Evolutionary conservation across 1,139 yeast species (phyloP), one percentile per base, ranked within the genome.

Genomic region (Pichia terricola): DNA sequence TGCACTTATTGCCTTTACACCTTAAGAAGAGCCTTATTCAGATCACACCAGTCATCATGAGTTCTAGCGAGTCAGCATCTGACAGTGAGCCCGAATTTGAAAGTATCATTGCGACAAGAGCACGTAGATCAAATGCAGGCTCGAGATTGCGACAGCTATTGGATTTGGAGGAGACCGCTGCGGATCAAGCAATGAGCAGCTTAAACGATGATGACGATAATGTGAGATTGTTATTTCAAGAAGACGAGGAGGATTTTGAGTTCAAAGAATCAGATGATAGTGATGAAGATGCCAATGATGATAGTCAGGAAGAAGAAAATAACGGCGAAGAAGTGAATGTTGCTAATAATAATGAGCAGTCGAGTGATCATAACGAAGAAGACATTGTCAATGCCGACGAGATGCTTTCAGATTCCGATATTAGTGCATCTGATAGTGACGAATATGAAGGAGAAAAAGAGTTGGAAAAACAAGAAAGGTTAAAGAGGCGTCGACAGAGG

Each of bases 51-150:
- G 22, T 16, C 22, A 16, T 16, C 22, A 16, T 16, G 22, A 16
- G 22, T 16, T 16, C 22, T 16, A 16, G 22, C 22, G 22, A 16
- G 22, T 16, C 22, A 16, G 22, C 33, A 25, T 38, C 36, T 28
- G 44, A 34, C 2, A 40, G 54, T 36, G 62, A 58, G 28, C 57
- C 53, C 28, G 54, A 55, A 30, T 57, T 59, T 42, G 77, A 75
- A 40, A 69, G 73, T 55, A 66, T 80, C 51, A 80, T 83, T 54
- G 78, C 85, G 11, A 81, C 94, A 5, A 73, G 96, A 50, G 67
- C 79, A 46, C 72, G 88, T 51, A 77, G 99, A 43, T 65, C 87
- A 41, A 91, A 91, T 64, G 98, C 98, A 1, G 99, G 99, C 9
- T 82, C 87, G 43, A 70, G 94, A 46, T 68, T 91, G 57, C 77